Conservation (phyloP, 1,284 basidiomycete genomes). For the Neotropicomus parvogracilis region DNA sequence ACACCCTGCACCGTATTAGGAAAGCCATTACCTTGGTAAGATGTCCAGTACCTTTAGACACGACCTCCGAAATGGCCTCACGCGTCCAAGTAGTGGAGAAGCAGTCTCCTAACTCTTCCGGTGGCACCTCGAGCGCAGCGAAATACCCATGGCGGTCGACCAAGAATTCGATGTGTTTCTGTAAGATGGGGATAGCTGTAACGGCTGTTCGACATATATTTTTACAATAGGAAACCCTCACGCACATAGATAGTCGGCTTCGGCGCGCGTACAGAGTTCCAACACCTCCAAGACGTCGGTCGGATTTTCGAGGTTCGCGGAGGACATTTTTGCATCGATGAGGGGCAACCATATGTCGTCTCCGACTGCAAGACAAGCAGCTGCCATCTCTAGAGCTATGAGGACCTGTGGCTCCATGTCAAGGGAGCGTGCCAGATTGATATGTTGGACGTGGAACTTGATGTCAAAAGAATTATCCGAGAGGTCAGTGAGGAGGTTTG, state of each 20-base stretch:
- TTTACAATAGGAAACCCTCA: slow-evolving; percentile 17
- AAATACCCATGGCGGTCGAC: slow-evolving; percentile 53
- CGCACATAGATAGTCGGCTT: slow-evolving; percentile 81
- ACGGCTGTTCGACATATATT: slow-evolving; percentile 13
- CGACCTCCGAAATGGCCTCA: slow-evolving; percentile 49
- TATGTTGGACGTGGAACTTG: slow-evolving; percentile 59
- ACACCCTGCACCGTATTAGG: slow-evolving; percentile 2
- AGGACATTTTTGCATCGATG: slow-evolving; percentile 50
- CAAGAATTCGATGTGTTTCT: slow-evolving; percentile 68
- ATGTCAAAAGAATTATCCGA: slow-evolving; percentile 59
- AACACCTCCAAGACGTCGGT: slow-evolving; percentile 57
- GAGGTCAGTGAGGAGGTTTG: slow-evolving; percentile 53
- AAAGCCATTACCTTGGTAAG: slow-evolving; percentile 48
- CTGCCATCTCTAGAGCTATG: slow-evolving; percentile 65
- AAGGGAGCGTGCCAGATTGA: slow-evolving; percentile 52
- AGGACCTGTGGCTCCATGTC: slow-evolving; percentile 55
- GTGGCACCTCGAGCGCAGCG: slow-evolving; percentile 39
- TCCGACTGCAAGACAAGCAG: slow-evolving; percentile 57
- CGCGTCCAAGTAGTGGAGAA: slow-evolving; percentile 64
- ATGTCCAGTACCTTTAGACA: slow-evolving; percentile 58
- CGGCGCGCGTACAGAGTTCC: slow-evolving; percentile 65
- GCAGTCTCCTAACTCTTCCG: slow-evolving; percentile 47
- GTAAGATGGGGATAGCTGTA: slow-evolving; percentile 68
- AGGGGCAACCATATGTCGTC: slow-evolving; percentile 67
- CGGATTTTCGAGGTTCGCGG: slow-evolving; percentile 44